Evolutionary conservation across 306 rosid genomes (phyloP), one percentile per base, ranked within the genome.

Genomic region (Prosopis cineraria): DNA sequence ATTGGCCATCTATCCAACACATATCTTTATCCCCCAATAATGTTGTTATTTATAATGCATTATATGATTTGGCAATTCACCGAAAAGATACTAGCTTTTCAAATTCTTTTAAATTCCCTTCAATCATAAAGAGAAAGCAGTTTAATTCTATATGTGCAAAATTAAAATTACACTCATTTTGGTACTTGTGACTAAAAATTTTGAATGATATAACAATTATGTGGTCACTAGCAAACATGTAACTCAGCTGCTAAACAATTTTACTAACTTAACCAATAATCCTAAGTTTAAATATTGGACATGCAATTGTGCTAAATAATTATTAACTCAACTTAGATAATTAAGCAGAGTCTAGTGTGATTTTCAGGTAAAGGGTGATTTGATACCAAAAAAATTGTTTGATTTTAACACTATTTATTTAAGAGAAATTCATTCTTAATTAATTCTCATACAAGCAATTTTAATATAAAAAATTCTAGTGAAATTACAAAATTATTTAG

Each of bases 11-110:
- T 19, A 6, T 48, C 56, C 56, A 48, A 19, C 56, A 48, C 1
- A 48, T 7, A 19, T 19, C 56, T 19, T 48, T 48, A 48, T 1
- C 56, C 56, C 56, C 10, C 44, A 16, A 83, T 76, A 66, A 76
- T 84, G 82, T 50, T n/a, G 4, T 20, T 52, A 58, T 79, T 75
- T 79, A 53, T 56, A 44, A 70, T 47, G 45, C 22, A 55, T 47
- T 27, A 52, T 25, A 60, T 30, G 20, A 19, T 19, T 9, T 7
- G 56, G 64, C 63, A 76, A 48, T 73, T 59, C 48, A 50, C 64
- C 30, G 20, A 73, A 78, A 81, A 74, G 78, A 74, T 73, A 73
- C 67, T 10, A 8, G 3, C 8, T 52, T 52, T 45, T 52, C 29
- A 20, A 52, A 7, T 52, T 20, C 12, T n/a, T 52, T 52, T 48